Conservation (phyloP, 2,329 filamentous ascomycete species). For the Epichloe brachyelytri region DNA sequence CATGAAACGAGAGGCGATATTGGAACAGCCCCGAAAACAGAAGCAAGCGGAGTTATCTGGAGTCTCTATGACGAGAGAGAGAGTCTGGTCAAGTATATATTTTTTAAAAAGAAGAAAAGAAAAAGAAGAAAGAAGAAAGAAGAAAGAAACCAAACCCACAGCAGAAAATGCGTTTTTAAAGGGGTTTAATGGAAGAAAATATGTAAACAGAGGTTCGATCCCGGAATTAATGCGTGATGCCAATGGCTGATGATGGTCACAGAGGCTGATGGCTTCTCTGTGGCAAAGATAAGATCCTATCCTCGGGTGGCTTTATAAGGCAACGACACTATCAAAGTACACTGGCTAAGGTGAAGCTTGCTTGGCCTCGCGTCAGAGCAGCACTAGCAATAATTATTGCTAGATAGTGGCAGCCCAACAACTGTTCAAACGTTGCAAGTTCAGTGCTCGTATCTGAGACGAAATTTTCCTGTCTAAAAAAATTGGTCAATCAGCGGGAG, state of each 20-base stretch:
- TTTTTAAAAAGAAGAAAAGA: too few species aligned
- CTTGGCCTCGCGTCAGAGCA: not conserved
- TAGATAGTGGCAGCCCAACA: not conserved
- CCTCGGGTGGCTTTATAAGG: not conserved
- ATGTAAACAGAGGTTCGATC: not conserved
- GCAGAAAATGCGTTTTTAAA: not conserved
- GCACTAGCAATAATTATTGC: not conserved
- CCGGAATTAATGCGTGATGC: not conserved
- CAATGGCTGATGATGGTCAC: not conserved
- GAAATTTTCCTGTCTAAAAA: not conserved
- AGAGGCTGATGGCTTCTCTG: not conserved
- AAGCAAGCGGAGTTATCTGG: not conserved
- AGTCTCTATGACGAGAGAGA: not conserved
- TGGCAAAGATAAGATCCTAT: not conserved
- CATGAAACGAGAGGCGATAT: conserved; percentile 5
- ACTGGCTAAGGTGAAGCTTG: not conserved
- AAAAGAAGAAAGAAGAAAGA: not conserved
- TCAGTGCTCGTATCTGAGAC: not conserved
- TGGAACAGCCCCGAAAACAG: not conserved
- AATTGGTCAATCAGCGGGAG: not conserved
- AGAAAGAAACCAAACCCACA: not conserved
- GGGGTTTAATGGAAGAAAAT: not conserved
- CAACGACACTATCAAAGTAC: not conserved
- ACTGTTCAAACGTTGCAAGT: not conserved
- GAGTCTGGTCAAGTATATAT: not conserved